Evolutionary conservation across 495 filamentous ascomycete species (phyloP).

Genomic region (Tirmania nivea): DNA sequence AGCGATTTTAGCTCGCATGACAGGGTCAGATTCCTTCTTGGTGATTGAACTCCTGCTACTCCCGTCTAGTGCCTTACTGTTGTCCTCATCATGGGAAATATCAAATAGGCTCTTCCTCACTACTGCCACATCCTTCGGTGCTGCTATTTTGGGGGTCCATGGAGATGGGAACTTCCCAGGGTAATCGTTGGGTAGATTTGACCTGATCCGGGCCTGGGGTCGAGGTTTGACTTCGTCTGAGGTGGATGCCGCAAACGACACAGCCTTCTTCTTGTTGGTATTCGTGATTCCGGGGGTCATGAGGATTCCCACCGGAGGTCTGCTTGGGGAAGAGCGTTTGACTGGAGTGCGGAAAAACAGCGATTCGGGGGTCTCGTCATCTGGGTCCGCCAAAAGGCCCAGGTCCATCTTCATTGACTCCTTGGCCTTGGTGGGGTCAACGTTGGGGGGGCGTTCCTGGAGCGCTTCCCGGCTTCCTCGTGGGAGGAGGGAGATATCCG

Average conservation of each 20-base stretch:
- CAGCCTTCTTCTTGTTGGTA: constrained; percentile 54
- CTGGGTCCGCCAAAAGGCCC: neutral
- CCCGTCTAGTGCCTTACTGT: constrained; percentile 18
- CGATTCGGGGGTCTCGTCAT: neutral
- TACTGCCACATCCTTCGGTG: constrained; percentile 10
- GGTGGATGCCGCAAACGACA: constrained; percentile 44
- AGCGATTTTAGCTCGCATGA: constrained; percentile 11
- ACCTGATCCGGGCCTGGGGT: constrained; percentile 22
- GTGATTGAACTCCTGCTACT: constrained; percentile 17
- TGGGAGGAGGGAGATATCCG: constrained; percentile 17
- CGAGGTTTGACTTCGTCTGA: constrained; percentile 17
- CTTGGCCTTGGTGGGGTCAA: neutral
- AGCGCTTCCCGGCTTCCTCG: constrained; percentile 9
- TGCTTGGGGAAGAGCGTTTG: constrained; percentile 22
- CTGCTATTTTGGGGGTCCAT: constrained; percentile 27
- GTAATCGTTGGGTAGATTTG: constrained; percentile 29
- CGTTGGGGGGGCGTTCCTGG: constrained; percentile 12
- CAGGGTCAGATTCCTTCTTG: constrained; percentile 12
- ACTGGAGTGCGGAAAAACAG: constrained; percentile 10
- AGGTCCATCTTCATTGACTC: constrained; percentile 14
- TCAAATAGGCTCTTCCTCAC: constrained; percentile 10
- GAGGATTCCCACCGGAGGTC: constrained; percentile 63
- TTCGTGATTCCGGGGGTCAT: constrained; percentile 70
- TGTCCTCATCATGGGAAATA: constrained; percentile 13
- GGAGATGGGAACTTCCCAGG: constrained; percentile 45